These are phyloP conservation scores for Leishmania guyanensis DNA, from an alignment of 208 protist species.

Conservation along the genomic window DNA sequence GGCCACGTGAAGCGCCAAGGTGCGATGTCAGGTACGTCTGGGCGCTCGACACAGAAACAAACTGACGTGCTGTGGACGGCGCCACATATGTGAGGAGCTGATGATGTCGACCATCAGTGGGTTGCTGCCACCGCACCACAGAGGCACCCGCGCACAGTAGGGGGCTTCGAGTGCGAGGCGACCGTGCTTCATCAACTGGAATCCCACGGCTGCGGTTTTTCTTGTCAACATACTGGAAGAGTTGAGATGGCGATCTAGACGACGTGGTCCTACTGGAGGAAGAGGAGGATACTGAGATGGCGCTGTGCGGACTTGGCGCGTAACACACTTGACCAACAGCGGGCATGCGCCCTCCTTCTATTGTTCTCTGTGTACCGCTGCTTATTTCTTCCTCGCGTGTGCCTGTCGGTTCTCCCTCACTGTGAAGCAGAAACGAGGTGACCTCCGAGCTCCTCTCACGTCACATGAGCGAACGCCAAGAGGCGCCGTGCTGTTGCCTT, in stretches of 20 bases:
- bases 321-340: not conserved
- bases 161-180: not conserved
- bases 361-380: not conserved
- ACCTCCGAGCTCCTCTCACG: not conserved
- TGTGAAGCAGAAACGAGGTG: not conserved
- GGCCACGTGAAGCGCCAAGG: not conserved
- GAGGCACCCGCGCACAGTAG: not conserved
- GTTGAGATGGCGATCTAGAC: not conserved
- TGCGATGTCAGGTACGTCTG: not conserved
- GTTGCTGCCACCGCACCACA: not conserved
- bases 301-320: conserved; percentile 16
- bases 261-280: not conserved
- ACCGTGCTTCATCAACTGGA: not conserved
- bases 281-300: conserved; percentile 22
- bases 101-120: not conserved
- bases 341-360: not conserved
- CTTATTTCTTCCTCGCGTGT: not conserved
- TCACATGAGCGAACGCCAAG: not conserved
- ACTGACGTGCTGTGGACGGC: conserved; percentile 18
- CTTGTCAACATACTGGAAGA: not conserved
- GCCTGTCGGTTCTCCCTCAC: not conserved
- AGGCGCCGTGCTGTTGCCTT: not conserved
- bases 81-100: conserved; percentile 17
- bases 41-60: conserved; percentile 17
- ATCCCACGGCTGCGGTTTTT: not conserved